A percentile compares a stretch with the other conserved stretches of the same genome.
These are phyloP conservation scores for Wickerhamiella brachini DNA, from an alignment of 805 yeast species.

Conservation along the genomic window DNA sequence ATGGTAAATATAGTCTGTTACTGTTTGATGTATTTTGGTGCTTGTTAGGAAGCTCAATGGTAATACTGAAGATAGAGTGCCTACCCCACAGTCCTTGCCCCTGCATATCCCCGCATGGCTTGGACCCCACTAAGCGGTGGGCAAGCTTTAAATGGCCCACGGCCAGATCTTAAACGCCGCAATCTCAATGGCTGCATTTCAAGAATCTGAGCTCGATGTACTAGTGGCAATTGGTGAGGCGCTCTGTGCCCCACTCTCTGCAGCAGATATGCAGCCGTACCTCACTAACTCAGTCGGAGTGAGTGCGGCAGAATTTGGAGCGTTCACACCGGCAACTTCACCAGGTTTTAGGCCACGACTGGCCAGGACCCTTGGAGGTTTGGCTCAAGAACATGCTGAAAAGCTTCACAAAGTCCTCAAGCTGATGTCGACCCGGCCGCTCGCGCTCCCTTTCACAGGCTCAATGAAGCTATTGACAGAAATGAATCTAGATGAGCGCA, in stretches of 20 bases:
- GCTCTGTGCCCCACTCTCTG: not conserved
- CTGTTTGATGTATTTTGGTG: too few relatives aligned
- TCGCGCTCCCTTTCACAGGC: constrained; percentile 17
- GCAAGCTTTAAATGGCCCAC: not conserved
- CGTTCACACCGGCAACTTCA: not conserved
- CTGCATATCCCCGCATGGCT: not conserved
- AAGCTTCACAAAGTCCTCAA: not conserved
- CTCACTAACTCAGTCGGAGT: not conserved
- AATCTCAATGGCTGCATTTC: not conserved
- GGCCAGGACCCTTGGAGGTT: not conserved
- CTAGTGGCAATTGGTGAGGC: not conserved
- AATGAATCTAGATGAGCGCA: constrained; percentile 22
- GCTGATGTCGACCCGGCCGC: constrained; percentile 12
- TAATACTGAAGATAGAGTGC: not conserved
- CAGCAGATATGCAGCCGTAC: not conserved
- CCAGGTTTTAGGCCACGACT: not conserved
- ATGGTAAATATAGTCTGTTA: too few relatives aligned
- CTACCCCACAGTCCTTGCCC: not conserved
- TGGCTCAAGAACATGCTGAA: not conserved
- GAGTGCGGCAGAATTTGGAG: not conserved
- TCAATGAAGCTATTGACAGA: constrained; percentile 15
- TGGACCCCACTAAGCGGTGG: not conserved
- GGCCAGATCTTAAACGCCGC: not conserved
- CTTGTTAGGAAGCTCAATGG: too few relatives aligned
- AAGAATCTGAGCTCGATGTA: not conserved